phyloP scores from a whole-genome alignment of 768 basidiomycete species.

The Boletus reticulatus region DNA sequence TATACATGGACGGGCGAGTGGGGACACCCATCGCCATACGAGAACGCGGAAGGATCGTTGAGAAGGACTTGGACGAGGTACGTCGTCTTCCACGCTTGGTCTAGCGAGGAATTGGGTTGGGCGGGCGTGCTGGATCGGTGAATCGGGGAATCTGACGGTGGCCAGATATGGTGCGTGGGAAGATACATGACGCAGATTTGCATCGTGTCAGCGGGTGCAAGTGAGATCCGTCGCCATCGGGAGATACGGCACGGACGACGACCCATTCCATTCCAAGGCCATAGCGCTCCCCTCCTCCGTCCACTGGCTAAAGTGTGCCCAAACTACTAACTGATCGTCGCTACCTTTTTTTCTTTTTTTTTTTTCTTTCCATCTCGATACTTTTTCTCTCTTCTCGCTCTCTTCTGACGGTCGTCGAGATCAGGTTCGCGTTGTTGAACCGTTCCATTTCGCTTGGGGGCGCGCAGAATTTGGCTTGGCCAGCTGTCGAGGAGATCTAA shows the following conservation, averaged over 20 bases:
- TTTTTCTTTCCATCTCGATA: slow-evolving; percentile 14
- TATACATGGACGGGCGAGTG: slow-evolving; percentile 11
- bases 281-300: slow-evolving; percentile 5
- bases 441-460: slow-evolving; percentile 3
- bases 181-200: slow-evolving; percentile 29
- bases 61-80: slow-evolving; percentile 10
- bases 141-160: slow-evolving; percentile 29
- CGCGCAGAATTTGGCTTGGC: background rate
- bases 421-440: background rate
- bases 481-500: slow-evolving; percentile 12
- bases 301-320: background rate
- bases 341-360: slow-evolving; percentile 30
- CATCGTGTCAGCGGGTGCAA: slow-evolving; percentile 31
- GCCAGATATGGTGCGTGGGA: slow-evolving; percentile 24
- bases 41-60: slow-evolving; percentile 1
- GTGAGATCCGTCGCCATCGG: slow-evolving; percentile 62
- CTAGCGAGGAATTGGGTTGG: background rate
- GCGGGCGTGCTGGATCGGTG: slow-evolving; percentile 18
- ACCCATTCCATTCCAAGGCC: slow-evolving; percentile 15
- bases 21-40: slow-evolving; percentile 8
- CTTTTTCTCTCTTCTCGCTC: background rate
- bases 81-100: slow-evolving; percentile 16
- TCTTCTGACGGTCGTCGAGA: background rate
- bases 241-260: slow-evolving; percentile 57
- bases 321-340: background rate